Base-by-base conservation (phyloP, 2,329 filamentous ascomycete genomes). In the Hypomyces perniciosus region DNA sequence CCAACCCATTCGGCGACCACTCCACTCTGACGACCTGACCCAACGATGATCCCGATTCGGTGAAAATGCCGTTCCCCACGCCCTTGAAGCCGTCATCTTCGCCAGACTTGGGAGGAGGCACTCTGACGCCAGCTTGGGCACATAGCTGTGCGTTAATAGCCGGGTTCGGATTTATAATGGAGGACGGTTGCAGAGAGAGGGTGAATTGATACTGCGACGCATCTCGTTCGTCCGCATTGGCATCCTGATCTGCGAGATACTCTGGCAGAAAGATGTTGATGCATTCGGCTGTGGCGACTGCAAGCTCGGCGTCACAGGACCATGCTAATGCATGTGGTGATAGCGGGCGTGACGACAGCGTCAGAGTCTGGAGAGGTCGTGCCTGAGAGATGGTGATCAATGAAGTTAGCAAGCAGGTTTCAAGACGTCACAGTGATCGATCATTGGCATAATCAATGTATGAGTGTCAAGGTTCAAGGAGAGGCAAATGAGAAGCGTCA, bases 1-100 rank as follows among this genome's bases (percentile, higher is more conserved):
- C 79, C n/a, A 83, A 62, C 2, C 76, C 77, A n/a, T 65, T 65
- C 0, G 79, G 79, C n/a, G 79, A 82, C 80, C 80, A 83, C 44
- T 72, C 75, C 20, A 82, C 56, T 7, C 69, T 64, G 10, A 81
- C 71, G 12, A 78, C 72, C 56, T 83, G 79, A 54, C 78, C 80
- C 57, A 83, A 68, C 4, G 75, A 74, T 5, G 64, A 66, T 4
- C 77, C 78, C 2, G 71, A 69, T 12, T 72, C 72, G 0, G 75
- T 75, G 35, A 80, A 70, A 2, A 69, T 56, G 3, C 73, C 73
- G 4, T 58, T 61, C 0, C 77, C 78, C 4, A 73, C 75, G 8
- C 76, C 77, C 1, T 60, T 64, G 31, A 66, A 67, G 55, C 61
- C 63, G 28, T 59, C 60, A 35, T 63, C 62, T 10, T 63, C 64